A percentile compares a stretch with the other conserved stretches of the same genome.
Conservation (phyloP, 495 filamentous ascomycete species). For the Penicillium dipodomyicola region DNA sequence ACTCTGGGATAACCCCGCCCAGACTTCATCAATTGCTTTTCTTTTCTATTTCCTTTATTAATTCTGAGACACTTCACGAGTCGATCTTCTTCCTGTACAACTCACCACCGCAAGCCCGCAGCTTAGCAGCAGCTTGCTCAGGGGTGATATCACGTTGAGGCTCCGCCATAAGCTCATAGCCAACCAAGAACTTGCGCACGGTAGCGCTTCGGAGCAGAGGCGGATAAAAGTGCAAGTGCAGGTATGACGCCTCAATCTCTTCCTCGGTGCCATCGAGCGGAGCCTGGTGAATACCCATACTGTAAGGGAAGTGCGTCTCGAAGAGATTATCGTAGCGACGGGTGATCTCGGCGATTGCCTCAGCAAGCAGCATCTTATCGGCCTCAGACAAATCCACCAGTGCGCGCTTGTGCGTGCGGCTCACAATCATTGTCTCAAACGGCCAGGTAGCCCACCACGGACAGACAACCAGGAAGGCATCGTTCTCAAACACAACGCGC, state of each 20-base stretch:
- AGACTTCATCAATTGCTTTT: neutral
- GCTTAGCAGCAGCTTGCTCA: slow-evolving; percentile 81
- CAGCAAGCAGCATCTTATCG: slow-evolving; percentile 71
- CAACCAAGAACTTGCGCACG: slow-evolving; percentile 93
- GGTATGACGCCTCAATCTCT: slow-evolving; percentile 80
- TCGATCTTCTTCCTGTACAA: slow-evolving; percentile 74
- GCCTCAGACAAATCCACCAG: slow-evolving; percentile 72
- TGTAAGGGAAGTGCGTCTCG: slow-evolving; percentile 95
- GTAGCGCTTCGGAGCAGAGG: slow-evolving; percentile 88
- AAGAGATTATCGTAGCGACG: slow-evolving; percentile 95
- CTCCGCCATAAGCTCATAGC: slow-evolving; percentile 87
- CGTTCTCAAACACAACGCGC: slow-evolving; percentile 84
- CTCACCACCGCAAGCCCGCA: slow-evolving; percentile 73
- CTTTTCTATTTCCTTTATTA: neutral
- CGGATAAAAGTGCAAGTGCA: slow-evolving; percentile 97
- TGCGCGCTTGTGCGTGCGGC: slow-evolving; percentile 73
- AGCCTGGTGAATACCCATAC: slow-evolving; percentile 90
- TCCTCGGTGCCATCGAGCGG: slow-evolving; percentile 81
- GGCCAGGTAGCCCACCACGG: slow-evolving; percentile 99
- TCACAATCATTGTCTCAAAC: slow-evolving; percentile 90
- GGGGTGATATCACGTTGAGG: slow-evolving; percentile 97
- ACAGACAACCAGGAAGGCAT: slow-evolving; percentile 75
- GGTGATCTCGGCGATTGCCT: slow-evolving; percentile 81
- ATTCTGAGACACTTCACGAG: neutral
- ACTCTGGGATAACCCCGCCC: neutral